A percentile compares a stretch with the other conserved stretches of the same genome.
Conservation (phyloP, 75 land plant genomes). For the Isoetes taiwanensis region DNA sequence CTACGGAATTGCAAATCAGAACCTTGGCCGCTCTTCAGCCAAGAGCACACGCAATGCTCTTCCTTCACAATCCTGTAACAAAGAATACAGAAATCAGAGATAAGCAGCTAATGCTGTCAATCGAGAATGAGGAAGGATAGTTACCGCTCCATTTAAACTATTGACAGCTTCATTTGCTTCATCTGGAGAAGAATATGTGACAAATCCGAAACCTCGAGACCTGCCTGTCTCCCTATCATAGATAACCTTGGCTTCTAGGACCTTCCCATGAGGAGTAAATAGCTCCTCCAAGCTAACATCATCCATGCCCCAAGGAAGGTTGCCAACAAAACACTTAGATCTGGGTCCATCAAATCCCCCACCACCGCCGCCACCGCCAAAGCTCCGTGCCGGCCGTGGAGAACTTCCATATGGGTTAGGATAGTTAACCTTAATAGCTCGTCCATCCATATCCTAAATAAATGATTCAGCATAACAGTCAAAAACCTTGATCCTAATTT, state of each 20-base stretch:
- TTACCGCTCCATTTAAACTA: conserved; percentile 61
- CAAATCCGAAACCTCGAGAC: conserved; percentile 96
- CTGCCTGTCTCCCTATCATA: conserved; percentile 75
- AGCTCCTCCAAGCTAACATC: conserved; percentile 39
- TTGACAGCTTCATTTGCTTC: conserved; percentile 54
- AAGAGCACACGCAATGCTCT: conserved; percentile 54
- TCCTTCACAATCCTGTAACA: conserved; percentile 51
- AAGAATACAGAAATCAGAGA: conserved; percentile 1
- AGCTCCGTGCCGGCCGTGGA: conserved; percentile 35
- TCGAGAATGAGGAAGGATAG: conserved; percentile 2
- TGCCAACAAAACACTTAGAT: conserved; percentile 68
- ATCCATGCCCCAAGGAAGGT: conserved; percentile 83
- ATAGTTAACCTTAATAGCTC: conserved; percentile 58
- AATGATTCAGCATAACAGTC: too few species aligned
- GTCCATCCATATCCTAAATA: conserved; percentile 61
- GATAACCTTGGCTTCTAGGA: conserved; percentile 65
- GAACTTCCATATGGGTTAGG: conserved; percentile 17
- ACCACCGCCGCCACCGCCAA: background rate
- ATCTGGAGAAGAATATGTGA: conserved; percentile 41
- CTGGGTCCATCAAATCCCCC: conserved; percentile 8
- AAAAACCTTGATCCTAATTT: too few species aligned
- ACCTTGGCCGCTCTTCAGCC: conserved; percentile 62
- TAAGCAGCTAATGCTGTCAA: too few species aligned
- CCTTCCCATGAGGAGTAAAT: conserved; percentile 64
- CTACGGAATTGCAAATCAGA: too few species aligned